These are phyloP conservation scores for Aspergillus panamensis DNA, from an alignment of 495 filamentous ascomycete genomes.

Conservation along the genomic window DNA sequence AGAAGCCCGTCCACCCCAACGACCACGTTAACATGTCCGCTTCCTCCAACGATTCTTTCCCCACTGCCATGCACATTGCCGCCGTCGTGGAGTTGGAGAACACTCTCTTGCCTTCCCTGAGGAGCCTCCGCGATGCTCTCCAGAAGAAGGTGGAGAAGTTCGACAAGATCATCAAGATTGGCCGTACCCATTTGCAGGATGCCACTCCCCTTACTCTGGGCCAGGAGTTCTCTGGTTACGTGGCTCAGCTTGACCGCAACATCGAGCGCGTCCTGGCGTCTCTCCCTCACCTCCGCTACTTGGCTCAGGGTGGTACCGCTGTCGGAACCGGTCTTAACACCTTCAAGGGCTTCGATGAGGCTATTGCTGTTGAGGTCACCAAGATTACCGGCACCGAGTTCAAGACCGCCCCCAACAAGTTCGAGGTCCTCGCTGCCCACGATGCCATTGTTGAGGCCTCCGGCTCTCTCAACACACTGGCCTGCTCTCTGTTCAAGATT, in stretches of 20 bases:
- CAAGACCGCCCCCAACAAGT: slow-evolving; percentile 97
- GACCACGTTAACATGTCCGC: slow-evolving; percentile 99
- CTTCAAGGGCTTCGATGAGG: slow-evolving; percentile 92
- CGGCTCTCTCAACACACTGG: slow-evolving; percentile 90
- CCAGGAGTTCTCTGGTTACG: slow-evolving; percentile 98
- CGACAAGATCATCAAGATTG: slow-evolving; percentile 95
- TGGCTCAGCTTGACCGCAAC: slow-evolving; percentile 86
- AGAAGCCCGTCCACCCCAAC: slow-evolving; percentile 98
- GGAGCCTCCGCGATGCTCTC: slow-evolving; percentile 74
- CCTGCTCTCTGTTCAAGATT: slow-evolving; percentile 92
- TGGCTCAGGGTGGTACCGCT: slow-evolving; percentile 95
- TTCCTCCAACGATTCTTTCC: slow-evolving; percentile 99
- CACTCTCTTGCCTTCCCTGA: slow-evolving; percentile 76
- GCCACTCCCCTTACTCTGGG: slow-evolving; percentile 94
- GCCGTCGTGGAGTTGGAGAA: slow-evolving; percentile 90
- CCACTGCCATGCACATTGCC: slow-evolving; percentile 99
- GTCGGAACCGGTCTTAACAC: slow-evolving; percentile 98
- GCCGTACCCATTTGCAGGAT: slow-evolving; percentile 95
- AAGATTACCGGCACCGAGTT: slow-evolving; percentile 92
- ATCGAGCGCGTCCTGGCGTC: slow-evolving; percentile 81
- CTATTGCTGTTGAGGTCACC: slow-evolving; percentile 80
- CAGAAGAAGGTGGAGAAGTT: slow-evolving; percentile 90
- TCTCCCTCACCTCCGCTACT: slow-evolving; percentile 76
- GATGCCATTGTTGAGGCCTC: slow-evolving; percentile 93
- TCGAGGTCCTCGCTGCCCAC: slow-evolving; percentile 96